Evolutionary conservation across 345 rosid genomes (phyloP), one percentile per base, ranked within the genome.

Genomic region (Adansonia digitata): DNA sequence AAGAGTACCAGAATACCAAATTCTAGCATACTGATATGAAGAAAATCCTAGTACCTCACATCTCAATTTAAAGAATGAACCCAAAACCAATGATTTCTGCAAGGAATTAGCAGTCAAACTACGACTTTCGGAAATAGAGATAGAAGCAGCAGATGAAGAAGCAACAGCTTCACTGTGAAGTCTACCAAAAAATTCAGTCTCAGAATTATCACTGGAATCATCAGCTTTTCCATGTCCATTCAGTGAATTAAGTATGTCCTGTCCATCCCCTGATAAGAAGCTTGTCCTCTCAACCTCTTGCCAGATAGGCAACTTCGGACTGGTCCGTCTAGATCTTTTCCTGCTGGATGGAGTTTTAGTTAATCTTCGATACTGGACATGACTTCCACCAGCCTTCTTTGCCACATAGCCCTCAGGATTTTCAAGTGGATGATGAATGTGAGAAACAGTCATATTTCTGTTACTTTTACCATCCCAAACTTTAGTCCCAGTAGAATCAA

Each of bases 401-500:
- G 77, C 67, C 26, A 59, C 72, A 77, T 35, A 81, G 61, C 88
- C 84, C 59, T 77, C 85, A 80, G 84, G 83, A 84, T 85, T 85
- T 88, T 96, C 99, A 81, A 96, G 97, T 5, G 99, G 99, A 86
- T 93, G 99, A 82, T 89, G 99, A 80, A 96, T 90, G 71, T 75
- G 89, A 57, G 97, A 85, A 75, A 85, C 87, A 77, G 85, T 77
- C 77, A 77, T 77, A 76, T 88, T 93, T 88, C 94, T 92, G 74
- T 93, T 93, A 26, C 85, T 92, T 81, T 83, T 90, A 46, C 88
- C 94, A 89, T 96, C 97, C 99, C 99, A 96, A 83, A 96, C 98
- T 84, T 87, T 90, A 69, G 92, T 96, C 80, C 88, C 98, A 52
- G 97, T 97, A 80, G 93, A 86, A 81, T 79, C 97, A 78, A 96